Conservation (phyloP, 208 protist species). For the Crithidia fasciculata region DNA sequence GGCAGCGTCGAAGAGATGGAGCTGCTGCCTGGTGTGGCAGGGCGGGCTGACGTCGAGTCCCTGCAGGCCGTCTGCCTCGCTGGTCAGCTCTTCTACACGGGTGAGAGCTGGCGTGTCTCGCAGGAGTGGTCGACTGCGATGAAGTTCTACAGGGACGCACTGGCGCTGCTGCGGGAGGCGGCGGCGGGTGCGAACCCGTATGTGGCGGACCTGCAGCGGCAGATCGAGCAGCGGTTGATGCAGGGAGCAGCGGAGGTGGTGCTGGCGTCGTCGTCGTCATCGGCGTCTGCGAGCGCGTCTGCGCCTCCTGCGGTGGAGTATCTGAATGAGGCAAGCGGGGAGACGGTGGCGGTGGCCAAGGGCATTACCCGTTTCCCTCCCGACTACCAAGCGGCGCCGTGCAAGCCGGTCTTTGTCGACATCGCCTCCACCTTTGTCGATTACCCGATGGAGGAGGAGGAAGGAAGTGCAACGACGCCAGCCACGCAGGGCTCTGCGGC, state of each 20-base stretch:
- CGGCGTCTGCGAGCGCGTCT: background rate
- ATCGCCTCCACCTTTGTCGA: conserved; percentile 82
- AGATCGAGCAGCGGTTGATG: conserved; percentile 46
- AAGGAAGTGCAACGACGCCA: background rate
- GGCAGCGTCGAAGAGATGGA: conserved; percentile 78
- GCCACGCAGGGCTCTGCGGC: background rate
- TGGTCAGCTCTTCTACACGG: conserved; percentile 70
- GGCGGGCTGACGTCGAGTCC: conserved; percentile 58
- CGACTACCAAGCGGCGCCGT: conserved; percentile 75
- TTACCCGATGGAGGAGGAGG: conserved; percentile 38
- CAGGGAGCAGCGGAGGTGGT: conserved; percentile 48
- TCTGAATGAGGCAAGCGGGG: conserved; percentile 45
- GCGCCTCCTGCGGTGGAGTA: conserved; percentile 12
- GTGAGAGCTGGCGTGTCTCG: conserved; percentile 73
- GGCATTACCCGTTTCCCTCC: conserved; percentile 81
- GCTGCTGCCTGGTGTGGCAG: conserved; percentile 77
- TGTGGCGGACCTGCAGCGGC: conserved; percentile 41
- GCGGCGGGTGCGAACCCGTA: background rate
- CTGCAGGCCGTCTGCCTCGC: conserved; percentile 54
- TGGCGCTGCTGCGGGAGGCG: conserved; percentile 40
- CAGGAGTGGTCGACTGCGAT: conserved; percentile 13
- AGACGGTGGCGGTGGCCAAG: conserved; percentile 54
- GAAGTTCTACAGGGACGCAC: conserved; percentile 58
- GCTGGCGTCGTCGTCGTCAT: conserved; percentile 16
- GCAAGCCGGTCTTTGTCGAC: conserved; percentile 88